Evolutionary conservation across 2,329 filamentous ascomycete species (phyloP).

Genomic region (Lecanosticta acicola): DNA sequence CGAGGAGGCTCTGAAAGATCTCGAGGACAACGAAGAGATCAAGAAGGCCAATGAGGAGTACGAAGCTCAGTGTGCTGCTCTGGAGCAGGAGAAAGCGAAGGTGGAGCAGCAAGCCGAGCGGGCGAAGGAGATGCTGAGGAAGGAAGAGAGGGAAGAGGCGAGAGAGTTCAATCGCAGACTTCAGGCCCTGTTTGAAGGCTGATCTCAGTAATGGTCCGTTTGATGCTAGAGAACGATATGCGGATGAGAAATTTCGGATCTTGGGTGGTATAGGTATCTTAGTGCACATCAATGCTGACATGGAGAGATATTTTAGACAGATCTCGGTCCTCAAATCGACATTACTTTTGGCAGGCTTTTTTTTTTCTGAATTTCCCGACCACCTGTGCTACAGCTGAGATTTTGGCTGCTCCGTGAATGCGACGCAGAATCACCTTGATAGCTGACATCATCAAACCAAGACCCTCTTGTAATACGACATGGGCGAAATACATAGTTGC

Average conservation of each 20-base stretch:
- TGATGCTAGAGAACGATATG: neutral
- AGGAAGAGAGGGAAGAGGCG: slow-evolving; percentile 14
- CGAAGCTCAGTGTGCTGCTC: slow-evolving; percentile 13
- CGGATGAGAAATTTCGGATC: neutral
- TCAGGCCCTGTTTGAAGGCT: slow-evolving; percentile 12
- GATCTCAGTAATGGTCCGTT: neutral
- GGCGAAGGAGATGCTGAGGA: slow-evolving; percentile 17
- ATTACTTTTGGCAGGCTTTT: neutral
- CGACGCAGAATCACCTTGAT: too few relatives aligned
- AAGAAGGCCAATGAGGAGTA: slow-evolving; percentile 8
- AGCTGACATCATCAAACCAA: too few relatives aligned
- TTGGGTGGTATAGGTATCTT: neutral
- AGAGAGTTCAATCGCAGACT: slow-evolving; percentile 20
- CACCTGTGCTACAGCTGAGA: too few relatives aligned
- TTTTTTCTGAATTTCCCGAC: too few relatives aligned
- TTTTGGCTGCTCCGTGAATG: too few relatives aligned
- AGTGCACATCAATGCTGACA: neutral
- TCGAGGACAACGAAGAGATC: slow-evolving; percentile 13
- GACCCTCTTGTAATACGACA: too few relatives aligned
- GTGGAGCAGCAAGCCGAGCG: slow-evolving; percentile 14
- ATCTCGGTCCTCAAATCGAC: neutral
- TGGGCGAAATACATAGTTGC: too few relatives aligned
- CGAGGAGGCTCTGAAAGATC: slow-evolving; percentile 15
- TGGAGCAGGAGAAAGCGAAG: slow-evolving; percentile 15
- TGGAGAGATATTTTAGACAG: neutral